Evolutionary conservation across 2,329 filamentous ascomycete genomes (phyloP).

Genomic region (Chrysosphaeria jannelii): DNA sequence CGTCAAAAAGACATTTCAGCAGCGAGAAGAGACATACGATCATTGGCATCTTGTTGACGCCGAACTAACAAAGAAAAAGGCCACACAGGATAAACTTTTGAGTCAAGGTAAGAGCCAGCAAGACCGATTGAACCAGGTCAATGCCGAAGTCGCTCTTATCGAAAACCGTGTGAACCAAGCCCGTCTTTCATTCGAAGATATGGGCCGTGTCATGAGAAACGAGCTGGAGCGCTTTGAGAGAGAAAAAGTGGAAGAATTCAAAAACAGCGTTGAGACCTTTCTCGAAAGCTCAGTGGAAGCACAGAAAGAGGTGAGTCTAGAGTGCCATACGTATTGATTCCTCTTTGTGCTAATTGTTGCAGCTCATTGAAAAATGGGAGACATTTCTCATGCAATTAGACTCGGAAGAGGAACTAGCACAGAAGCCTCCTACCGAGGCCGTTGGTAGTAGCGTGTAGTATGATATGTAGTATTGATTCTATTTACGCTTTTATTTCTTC

Average conservation of each 20-base stretch:
- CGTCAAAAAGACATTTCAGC: constrained; percentile 73
- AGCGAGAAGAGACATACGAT: constrained; percentile 87
- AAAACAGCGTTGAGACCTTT: constrained; percentile 92
- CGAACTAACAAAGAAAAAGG: constrained; percentile 69
- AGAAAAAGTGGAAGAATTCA: constrained; percentile 98
- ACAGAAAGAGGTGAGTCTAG: constrained; percentile 54
- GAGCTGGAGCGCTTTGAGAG: constrained; percentile 85
- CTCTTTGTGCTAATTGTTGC: background rate
- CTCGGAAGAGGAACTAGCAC: constrained; percentile 81
- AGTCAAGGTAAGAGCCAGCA: constrained; percentile 87
- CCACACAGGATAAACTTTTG: constrained; percentile 77
- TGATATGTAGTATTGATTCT: constrained; percentile 1
- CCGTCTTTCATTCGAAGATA: constrained; percentile 76
- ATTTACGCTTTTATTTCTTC: constrained; percentile 8
- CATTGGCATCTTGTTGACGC: constrained; percentile 78
- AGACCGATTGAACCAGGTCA: constrained; percentile 74
- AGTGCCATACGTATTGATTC: constrained; percentile 6
- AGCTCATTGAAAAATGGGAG: constrained; percentile 77
- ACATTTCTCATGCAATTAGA: constrained; percentile 92
- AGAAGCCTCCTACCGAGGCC: too few relatives aligned
- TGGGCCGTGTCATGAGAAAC: constrained; percentile 72
- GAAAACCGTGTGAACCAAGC: constrained; percentile 83
- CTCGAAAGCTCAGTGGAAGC: constrained; percentile 90
- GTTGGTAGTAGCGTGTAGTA: background rate
- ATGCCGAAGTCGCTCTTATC: constrained; percentile 78